A percentile compares a stretch with the other conserved stretches of the same genome.
phyloP scores from a whole-genome alignment of 2,329 filamentous ascomycete genomes.

The Sarocladium brachiariae region DNA sequence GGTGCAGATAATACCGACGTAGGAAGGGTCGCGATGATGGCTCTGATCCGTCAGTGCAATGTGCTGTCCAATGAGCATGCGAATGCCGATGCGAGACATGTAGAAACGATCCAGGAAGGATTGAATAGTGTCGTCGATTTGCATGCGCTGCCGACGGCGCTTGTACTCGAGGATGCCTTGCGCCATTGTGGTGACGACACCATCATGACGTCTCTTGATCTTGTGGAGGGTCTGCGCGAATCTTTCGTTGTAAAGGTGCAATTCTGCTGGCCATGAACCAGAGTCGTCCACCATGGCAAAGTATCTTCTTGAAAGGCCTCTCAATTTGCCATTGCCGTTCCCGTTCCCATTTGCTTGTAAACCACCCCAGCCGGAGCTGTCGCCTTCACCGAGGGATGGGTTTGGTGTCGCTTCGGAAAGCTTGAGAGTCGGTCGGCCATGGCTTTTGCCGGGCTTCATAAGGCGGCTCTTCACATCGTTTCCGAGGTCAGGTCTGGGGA shows the following conservation, averaged over 20 bases:
- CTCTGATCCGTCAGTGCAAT: conserved; percentile 94
- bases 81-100: conserved; percentile 98
- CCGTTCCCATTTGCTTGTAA: conserved; percentile 30
- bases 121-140: conserved; percentile 96
- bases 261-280: conserved; percentile 85
- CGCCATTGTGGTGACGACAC: conserved; percentile 95
- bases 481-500: conserved; percentile 70
- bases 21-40: conserved; percentile 81
- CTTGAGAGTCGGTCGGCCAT: conserved; percentile 55
- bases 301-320: conserved; percentile 56
- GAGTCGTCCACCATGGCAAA: conserved; percentile 88
- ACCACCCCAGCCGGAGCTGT: conserved; percentile 48
- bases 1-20: conserved; percentile 98
- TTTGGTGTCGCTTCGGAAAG: conserved; percentile 82
- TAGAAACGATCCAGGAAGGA: conserved; percentile 98
- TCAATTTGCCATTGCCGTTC: conserved; percentile 28
- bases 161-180: conserved; percentile 99
- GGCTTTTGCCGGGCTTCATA: conserved; percentile 54
- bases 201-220: conserved; percentile 93
- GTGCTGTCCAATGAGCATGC: conserved; percentile 98
- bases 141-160: conserved; percentile 90
- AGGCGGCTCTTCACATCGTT: conserved; percentile 72
- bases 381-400: conserved; percentile 78
- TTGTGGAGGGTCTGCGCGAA: conserved; percentile 85
- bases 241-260: conserved; percentile 87